phyloP scores from a whole-genome alignment of 148 eudicot species.

The Diospyros lotus region DNA sequence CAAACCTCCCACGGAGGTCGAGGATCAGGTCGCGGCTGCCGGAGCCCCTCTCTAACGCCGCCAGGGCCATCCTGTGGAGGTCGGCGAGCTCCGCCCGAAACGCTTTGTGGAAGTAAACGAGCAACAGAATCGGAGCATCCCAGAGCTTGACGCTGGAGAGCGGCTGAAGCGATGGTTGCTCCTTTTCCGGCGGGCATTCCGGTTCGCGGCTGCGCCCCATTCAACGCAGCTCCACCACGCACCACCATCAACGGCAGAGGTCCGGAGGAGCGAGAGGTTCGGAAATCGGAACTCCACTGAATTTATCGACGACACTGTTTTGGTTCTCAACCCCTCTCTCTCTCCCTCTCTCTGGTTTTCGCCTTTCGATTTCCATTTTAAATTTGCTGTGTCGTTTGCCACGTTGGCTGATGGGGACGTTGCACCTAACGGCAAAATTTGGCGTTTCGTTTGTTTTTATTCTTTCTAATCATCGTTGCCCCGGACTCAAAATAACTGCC shows the following conservation, averaged over 20 bases:
- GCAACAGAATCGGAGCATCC: conserved; percentile 53
- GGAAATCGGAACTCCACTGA: conserved; percentile 13
- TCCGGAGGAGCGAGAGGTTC: conserved; percentile 22
- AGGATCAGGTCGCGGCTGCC: conserved; percentile 24
- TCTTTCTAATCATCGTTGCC: too few relatives aligned
- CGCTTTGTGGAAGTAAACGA: conserved; percentile 59
- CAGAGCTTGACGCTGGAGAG: conserved; percentile 21
- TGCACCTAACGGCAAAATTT: conserved; percentile 24
- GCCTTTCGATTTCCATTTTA: conserved; percentile 6
- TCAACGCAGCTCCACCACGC: conserved; percentile 17
- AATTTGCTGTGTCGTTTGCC: conserved; percentile 1
- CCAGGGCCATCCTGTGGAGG: conserved; percentile 36
- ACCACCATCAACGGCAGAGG: conserved; percentile 24
- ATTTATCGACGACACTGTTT: conserved; percentile 17
- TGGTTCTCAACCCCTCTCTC: not conserved
- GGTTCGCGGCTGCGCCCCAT: conserved; percentile 32
- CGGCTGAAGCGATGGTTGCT: conserved; percentile 9
- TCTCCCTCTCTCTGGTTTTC: not conserved
- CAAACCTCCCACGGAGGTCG: conserved; percentile 50
- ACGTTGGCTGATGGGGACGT: conserved; percentile 30
- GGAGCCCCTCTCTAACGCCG: conserved; percentile 23
- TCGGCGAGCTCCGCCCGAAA: conserved; percentile 50
- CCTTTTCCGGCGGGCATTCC: conserved; percentile 13
- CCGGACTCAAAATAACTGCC: too few relatives aligned
- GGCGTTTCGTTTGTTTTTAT: not conserved